A percentile compares a stretch with the other conserved stretches of the same genome.
phyloP scores from a whole-genome alignment of 2,329 filamentous ascomycete genomes.

The Fusarium nematophilum region DNA sequence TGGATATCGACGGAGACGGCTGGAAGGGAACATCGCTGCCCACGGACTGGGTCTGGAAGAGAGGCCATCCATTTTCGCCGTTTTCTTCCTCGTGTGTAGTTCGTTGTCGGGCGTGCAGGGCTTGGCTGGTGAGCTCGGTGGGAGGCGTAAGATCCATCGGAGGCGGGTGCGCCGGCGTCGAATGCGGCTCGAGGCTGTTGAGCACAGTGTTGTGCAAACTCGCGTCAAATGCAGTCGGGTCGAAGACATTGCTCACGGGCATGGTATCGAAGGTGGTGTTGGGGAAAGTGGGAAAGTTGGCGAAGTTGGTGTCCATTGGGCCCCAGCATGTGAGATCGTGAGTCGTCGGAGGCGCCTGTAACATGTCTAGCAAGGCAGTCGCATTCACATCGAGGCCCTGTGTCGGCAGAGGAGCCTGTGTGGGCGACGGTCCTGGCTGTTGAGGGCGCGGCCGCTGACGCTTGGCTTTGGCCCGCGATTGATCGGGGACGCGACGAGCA shows the following conservation, averaged over 20 bases:
- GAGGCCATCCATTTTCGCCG: conserved; percentile 41
- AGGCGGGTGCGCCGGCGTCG: conserved; percentile 32
- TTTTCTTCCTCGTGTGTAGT: conserved; percentile 40
- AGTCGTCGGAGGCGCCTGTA: conserved; percentile 42
- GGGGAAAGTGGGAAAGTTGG: conserved; percentile 39
- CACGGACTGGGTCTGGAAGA: conserved; percentile 40
- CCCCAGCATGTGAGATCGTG: conserved; percentile 44
- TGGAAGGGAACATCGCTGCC: conserved; percentile 41
- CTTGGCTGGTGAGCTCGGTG: conserved; percentile 33
- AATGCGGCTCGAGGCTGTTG: conserved; percentile 30
- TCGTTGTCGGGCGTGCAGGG: conserved; percentile 31
- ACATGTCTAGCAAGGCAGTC: conserved; percentile 43
- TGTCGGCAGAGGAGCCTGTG: conserved; percentile 37
- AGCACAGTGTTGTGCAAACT: conserved; percentile 39
- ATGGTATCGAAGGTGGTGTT: conserved; percentile 41
- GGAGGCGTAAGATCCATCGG: conserved; percentile 37
- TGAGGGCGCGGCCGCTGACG: conserved; percentile 42
- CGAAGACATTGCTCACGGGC: conserved; percentile 40
- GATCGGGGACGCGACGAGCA: conserved; percentile 40
- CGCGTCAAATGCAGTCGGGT: conserved; percentile 40
- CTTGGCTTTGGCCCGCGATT: conserved; percentile 42
- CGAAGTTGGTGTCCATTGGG: conserved; percentile 42
- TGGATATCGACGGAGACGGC: conserved; percentile 41
- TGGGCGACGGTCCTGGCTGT: conserved; percentile 36
- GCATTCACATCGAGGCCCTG: conserved; percentile 43